These are phyloP conservation scores for Suzukiozyma palmioleophila DNA, from an alignment of 1,139 yeast genomes.

Conservation along the genomic window DNA sequence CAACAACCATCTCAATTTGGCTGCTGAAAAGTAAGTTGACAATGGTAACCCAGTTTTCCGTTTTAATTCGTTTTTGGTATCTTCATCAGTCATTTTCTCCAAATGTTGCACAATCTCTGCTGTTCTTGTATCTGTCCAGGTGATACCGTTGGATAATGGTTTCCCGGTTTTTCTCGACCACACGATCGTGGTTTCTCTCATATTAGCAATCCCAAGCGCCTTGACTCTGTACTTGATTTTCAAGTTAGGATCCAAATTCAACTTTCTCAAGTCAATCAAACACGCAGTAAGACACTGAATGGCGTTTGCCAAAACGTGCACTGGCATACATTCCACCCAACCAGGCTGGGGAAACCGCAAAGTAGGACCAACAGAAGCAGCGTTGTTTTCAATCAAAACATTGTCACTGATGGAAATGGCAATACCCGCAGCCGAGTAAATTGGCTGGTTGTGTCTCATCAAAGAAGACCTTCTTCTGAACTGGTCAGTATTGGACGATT, in stretches of 20 bases:
- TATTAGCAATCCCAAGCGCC: constrained; percentile 84
- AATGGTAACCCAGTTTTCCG: constrained; percentile 80
- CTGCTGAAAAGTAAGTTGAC: constrained; percentile 88
- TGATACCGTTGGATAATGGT: constrained; percentile 84
- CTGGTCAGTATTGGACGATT: constrained; percentile 43
- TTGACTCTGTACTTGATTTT: constrained; percentile 52
- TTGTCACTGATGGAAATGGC: constrained; percentile 57
- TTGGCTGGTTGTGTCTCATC: constrained; percentile 50
- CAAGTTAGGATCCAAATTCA: constrained; percentile 50
- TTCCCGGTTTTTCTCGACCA: constrained; percentile 85
- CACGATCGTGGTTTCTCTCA: constrained; percentile 91
- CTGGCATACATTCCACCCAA: constrained; percentile 95
- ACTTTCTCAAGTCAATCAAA: constrained; percentile 50
- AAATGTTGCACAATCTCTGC: constrained; percentile 66
- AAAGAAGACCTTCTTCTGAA: constrained; percentile 49
- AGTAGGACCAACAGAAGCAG: constrained; percentile 60
- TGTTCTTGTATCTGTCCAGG: constrained; percentile 95
- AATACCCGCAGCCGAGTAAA: constrained; percentile 72
- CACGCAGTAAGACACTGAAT: constrained; percentile 69
- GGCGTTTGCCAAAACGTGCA: constrained; percentile 79
- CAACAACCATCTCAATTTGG: constrained; percentile 84
- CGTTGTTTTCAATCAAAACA: constrained; percentile 58
- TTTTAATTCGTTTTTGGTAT: constrained; percentile 54
- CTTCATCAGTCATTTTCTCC: constrained; percentile 54
- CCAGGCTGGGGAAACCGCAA: constrained; percentile 74